Evolutionary conservation across 1,284 basidiomycete species (phyloP).

Genomic region (Peniophora sp.): DNA sequence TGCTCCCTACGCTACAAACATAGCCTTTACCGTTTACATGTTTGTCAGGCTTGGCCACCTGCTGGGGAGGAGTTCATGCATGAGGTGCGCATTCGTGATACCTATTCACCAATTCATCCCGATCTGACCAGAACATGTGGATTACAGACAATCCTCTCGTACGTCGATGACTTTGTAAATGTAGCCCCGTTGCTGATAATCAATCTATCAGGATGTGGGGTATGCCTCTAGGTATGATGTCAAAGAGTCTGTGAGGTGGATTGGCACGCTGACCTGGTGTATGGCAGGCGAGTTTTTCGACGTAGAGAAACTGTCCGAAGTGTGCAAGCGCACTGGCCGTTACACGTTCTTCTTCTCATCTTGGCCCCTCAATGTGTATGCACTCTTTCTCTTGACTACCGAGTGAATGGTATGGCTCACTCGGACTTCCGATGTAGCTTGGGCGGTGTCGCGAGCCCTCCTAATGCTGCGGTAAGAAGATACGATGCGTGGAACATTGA

Average conservation of each 20-base stretch:
- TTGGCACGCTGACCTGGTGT: background rate
- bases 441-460: conserved; percentile 59
- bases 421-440: conserved; percentile 37
- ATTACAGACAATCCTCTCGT: conserved; percentile 53
- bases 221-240: conserved; percentile 53
- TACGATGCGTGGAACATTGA: no score
- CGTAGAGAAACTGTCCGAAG: conserved; percentile 50
- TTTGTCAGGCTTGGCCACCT: conserved; percentile 46
- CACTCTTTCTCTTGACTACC: background rate
- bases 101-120: no score
- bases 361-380: conserved; percentile 63
- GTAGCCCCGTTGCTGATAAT: conserved; percentile 2
- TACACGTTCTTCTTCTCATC: conserved; percentile 71
- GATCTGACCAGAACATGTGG: background rate
- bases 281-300: conserved; percentile 59
- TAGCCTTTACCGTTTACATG: background rate
- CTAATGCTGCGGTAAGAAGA: conserved; percentile 56
- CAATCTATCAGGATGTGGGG: conserved; percentile 45
- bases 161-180: conserved; percentile 15
- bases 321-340: conserved; percentile 46
- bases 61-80: conserved; percentile 41
- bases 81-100: conserved; percentile 31
- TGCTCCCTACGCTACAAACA: background rate
- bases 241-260: no score
- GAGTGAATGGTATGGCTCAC: no score